Evolutionary conservation across 2,329 filamentous ascomycete genomes (phyloP).

Genomic region (Phoma sp.): DNA sequence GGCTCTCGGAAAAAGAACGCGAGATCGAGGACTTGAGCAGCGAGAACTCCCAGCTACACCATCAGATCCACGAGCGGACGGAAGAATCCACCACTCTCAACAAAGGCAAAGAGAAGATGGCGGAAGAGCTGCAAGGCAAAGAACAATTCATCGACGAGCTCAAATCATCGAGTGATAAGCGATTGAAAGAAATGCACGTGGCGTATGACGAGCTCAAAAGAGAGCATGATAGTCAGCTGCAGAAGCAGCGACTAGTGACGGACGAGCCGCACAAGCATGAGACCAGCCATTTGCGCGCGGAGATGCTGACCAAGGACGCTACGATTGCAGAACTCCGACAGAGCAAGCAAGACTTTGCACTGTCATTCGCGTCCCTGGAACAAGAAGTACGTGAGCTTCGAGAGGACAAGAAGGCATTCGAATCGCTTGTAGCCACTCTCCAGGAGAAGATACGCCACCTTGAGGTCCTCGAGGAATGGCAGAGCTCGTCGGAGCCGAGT

Average conservation of each 20-base stretch:
- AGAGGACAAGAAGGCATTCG: constrained; percentile 42
- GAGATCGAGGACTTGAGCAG: constrained; percentile 37
- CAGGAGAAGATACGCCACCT: constrained; percentile 40
- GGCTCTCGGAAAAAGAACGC: constrained; percentile 34
- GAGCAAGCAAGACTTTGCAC: constrained; percentile 31
- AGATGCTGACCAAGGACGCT: constrained; percentile 34
- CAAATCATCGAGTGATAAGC: constrained; percentile 26
- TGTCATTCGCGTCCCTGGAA: constrained; percentile 36
- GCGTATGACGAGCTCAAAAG: constrained; percentile 30
- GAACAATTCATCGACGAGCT: constrained; percentile 38
- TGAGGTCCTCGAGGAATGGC: constrained; percentile 34
- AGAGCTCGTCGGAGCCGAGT: constrained; percentile 17
- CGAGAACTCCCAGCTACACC: constrained; percentile 38
- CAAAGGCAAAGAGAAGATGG: constrained; percentile 30
- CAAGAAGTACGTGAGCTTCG: constrained; percentile 35
- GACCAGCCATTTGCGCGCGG: constrained; percentile 19
- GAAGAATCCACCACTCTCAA: constrained; percentile 33
- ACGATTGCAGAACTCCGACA: constrained; percentile 37
- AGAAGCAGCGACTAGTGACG: constrained; percentile 14
- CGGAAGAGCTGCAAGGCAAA: constrained; percentile 33
- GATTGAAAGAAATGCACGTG: constrained; percentile 29
- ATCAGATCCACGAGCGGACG: constrained; percentile 33
- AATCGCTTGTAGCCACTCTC: constrained; percentile 37
- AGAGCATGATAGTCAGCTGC: constrained; percentile 24
- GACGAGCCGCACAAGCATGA: constrained; percentile 15